Percentiles rank a stretch among this genome's conserved stretches.
Conservation (phyloP, 352 stramenopile genomes). For the Phytophthora ohioensis region DNA sequence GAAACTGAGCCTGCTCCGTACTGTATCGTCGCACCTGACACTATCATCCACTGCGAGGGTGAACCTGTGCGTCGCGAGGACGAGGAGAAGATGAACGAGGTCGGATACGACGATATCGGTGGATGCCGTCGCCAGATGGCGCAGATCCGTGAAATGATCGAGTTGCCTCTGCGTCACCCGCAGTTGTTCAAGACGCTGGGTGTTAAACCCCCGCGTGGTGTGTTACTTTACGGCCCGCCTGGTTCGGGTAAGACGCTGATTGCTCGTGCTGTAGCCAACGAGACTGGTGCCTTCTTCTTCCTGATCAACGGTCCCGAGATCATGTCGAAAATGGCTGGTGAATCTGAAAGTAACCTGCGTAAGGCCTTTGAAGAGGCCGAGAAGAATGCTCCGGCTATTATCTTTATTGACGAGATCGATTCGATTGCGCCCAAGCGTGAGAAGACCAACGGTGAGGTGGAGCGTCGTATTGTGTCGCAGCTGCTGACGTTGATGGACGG, state of each 20-base stretch:
- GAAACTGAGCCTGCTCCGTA: conserved; percentile 98
- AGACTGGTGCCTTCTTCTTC: conserved; percentile 99
- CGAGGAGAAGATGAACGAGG: conserved; percentile 99
- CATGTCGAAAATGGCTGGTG: conserved; percentile 98
- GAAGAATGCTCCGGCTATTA: conserved; percentile 99
- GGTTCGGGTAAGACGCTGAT: conserved; percentile 99
- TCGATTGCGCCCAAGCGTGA: conserved; percentile 98
- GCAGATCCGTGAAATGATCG: conserved; percentile 99
- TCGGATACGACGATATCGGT: conserved; percentile 99
- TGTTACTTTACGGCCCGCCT: conserved; percentile 99
- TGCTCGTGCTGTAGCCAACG: conserved; percentile 98
- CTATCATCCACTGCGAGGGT: conserved; percentile 99
- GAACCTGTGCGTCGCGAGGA: conserved; percentile 99
- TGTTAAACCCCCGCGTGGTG: conserved; percentile 98
- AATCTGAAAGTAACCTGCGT: conserved; percentile 93
- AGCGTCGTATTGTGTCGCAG: conserved; percentile 98
- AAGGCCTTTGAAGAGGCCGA: conserved; percentile 99
- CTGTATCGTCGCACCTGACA: conserved; percentile 99
- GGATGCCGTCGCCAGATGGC: conserved; percentile 99
- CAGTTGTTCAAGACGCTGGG: conserved; percentile 99
- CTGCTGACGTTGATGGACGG: conserved; percentile 99
- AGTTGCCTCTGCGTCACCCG: conserved; percentile 98
- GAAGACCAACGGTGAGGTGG: conserved; percentile 99
- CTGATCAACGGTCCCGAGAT: conserved; percentile 99
- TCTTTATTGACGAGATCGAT: conserved; percentile 99